phyloP scores from a whole-genome alignment of 1,284 basidiomycete genomes.

The Puccinia hordei region DNA sequence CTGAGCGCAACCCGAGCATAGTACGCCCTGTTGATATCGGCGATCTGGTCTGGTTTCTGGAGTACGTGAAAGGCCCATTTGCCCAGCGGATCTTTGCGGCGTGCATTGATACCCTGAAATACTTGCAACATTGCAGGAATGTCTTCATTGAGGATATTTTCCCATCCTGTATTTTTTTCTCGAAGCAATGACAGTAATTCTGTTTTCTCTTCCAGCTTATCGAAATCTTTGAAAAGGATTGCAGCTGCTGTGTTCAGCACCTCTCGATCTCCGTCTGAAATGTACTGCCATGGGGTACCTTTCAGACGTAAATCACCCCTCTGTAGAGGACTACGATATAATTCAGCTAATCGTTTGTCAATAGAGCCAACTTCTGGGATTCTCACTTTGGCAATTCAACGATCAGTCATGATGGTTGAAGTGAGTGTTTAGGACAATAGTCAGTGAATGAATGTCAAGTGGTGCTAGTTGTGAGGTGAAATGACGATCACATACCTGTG shows the following conservation, averaged over 20 bases:
- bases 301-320: slow-evolving; percentile 3
- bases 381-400: background rate
- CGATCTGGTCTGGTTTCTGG: too few relatives aligned
- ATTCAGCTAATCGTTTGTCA: slow-evolving; percentile 1
- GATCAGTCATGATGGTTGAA: background rate
- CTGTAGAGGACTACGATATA: background rate
- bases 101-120: background rate
- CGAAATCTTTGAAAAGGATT: background rate
- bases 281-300: background rate
- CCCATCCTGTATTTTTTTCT: background rate
- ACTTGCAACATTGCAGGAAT: background rate
- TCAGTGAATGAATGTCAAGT: background rate
- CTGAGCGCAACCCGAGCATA: too few relatives aligned
- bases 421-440: background rate
- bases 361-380: background rate
- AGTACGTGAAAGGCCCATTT: too few relatives aligned
- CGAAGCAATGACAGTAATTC: background rate
- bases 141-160: background rate
- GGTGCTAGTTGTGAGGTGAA: too few relatives aligned
- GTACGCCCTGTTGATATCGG: too few relatives aligned
- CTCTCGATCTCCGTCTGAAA: background rate
- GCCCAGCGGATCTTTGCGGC: too few relatives aligned
- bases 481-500: background rate
- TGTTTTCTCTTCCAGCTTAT: background rate
- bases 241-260: background rate